Conservation (phyloP, 78 protist genomes). For the Dictyostelium purpureum region DNA sequence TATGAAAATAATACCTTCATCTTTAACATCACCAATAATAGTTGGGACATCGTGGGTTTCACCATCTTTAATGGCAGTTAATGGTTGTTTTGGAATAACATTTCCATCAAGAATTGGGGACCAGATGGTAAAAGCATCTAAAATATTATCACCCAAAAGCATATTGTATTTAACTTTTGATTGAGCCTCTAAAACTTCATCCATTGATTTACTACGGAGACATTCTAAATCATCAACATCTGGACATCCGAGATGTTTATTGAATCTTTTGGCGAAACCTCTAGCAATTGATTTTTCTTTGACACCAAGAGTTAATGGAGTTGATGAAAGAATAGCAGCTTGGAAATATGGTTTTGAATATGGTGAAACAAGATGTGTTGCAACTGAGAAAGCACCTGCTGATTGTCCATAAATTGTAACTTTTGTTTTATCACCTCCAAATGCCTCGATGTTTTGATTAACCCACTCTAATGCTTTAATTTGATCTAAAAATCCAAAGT, state of each 20-base stretch:
- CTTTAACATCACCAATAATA: slow-evolving; percentile 29
- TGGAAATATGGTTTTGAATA: slow-evolving; percentile 66
- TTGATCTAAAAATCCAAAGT: slow-evolving; percentile 88
- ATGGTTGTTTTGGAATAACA: slow-evolving; percentile 29
- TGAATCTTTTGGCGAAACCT: not conserved
- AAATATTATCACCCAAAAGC: not conserved
- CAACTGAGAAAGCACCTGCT: slow-evolving; percentile 59
- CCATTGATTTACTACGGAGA: not conserved
- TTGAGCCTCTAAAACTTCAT: not conserved
- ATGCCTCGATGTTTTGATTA: slow-evolving; percentile 66
- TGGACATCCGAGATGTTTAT: slow-evolving; percentile 46
- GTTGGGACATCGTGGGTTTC: slow-evolving; percentile 32
- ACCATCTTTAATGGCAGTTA: slow-evolving; percentile 9
- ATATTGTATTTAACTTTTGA: not conserved
- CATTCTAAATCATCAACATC: not conserved
- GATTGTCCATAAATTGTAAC: slow-evolving; percentile 46
- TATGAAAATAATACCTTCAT: slow-evolving; percentile 22
- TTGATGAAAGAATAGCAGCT: slow-evolving; percentile 41
- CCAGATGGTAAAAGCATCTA: slow-evolving; percentile 40
- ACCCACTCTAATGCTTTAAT: slow-evolving; percentile 85
- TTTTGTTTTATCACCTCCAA: slow-evolving; percentile 86
- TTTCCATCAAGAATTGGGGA: slow-evolving; percentile 32
- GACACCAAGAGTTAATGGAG: slow-evolving; percentile 13
- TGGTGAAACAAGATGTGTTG: slow-evolving; percentile 63
- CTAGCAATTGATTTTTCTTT: not conserved